These are phyloP conservation scores for Kickxella alabastrina DNA, from an alignment of 192 early-diverging fungal genomes.

Conservation along the genomic window DNA sequence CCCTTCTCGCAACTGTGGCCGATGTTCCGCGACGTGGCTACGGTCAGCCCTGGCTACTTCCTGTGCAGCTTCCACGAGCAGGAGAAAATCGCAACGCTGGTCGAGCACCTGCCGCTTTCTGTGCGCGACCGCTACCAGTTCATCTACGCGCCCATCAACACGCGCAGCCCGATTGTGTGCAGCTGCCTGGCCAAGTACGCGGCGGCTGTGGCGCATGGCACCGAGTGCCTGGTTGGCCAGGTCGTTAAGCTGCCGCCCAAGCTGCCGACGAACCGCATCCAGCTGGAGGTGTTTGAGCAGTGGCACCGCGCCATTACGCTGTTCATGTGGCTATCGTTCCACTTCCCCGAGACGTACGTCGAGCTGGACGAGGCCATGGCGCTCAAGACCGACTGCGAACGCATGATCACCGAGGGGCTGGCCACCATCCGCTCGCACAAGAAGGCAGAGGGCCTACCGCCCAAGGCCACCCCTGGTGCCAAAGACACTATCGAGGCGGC, in stretches of 20 bases:
- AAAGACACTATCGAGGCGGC: too few species aligned
- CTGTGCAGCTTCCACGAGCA: slow-evolving; percentile 69
- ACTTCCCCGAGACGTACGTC: slow-evolving; percentile 59
- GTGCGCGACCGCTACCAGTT: slow-evolving; percentile 72
- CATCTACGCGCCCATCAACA: slow-evolving; percentile 60
- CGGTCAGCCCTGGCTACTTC: slow-evolving; percentile 66
- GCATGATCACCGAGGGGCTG: slow-evolving; percentile 49
- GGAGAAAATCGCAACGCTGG: slow-evolving; percentile 59
- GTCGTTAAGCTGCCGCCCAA: slow-evolving; percentile 51
- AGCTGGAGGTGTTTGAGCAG: slow-evolving; percentile 59
- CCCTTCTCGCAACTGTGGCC: slow-evolving; percentile 62
- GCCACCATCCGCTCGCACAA: neutral
- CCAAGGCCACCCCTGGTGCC: too few species aligned
- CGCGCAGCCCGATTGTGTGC: slow-evolving; percentile 23
- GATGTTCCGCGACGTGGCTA: slow-evolving; percentile 70
- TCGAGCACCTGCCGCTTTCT: slow-evolving; percentile 58
- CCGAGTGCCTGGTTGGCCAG: slow-evolving; percentile 49
- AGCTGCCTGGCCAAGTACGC: slow-evolving; percentile 25
- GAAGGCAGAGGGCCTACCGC: neutral
- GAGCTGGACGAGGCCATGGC: slow-evolving; percentile 45
- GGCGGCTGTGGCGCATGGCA: slow-evolving; percentile 16
- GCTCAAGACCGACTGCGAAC: slow-evolving; percentile 54
- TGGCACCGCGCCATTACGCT: slow-evolving; percentile 73
- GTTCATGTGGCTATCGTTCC: slow-evolving; percentile 82
- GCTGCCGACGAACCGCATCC: slow-evolving; percentile 23